These are phyloP conservation scores for Erigeron philadelphicus DNA, from an alignment of 140 eudicot species.

Conservation along the genomic window DNA sequence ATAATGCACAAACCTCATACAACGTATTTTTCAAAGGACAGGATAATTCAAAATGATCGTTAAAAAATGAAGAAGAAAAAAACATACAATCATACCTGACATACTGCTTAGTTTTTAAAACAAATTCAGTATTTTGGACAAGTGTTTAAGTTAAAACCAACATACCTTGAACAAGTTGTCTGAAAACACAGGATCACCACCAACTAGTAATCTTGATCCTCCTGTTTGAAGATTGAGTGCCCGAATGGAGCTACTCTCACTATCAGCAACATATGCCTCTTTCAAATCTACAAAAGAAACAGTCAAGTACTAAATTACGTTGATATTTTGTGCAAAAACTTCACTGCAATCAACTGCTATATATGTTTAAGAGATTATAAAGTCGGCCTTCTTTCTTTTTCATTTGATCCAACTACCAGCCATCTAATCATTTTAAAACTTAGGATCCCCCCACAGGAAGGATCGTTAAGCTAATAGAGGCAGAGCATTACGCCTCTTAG, in stretches of 20 bases:
- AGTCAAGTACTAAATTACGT: slow-evolving; percentile 4
- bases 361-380: slow-evolving; percentile 6
- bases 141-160: not conserved
- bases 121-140: no score
- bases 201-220: slow-evolving; percentile 84
- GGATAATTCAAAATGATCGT: no score
- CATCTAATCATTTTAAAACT: not conserved
- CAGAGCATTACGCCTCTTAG: not conserved
- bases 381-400: not conserved
- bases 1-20: no score
- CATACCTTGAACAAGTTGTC: slow-evolving; percentile 87
- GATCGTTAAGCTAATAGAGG: not conserved
- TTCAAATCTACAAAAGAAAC: slow-evolving; percentile 49
- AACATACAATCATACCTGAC: no score
- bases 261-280: slow-evolving; percentile 88
- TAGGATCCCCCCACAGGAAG: not conserved
- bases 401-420: slow-evolving; percentile 5
- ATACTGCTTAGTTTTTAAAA: no score
- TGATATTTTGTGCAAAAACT: slow-evolving; percentile 8
- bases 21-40: no score
- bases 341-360: not conserved
- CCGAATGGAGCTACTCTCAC: slow-evolving; percentile 98
- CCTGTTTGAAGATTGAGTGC: slow-evolving; percentile 80
- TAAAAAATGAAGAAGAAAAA: no score
- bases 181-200: slow-evolving; percentile 87